Base-by-base conservation (phyloP, 805 yeast genomes). In the Scheffersomyces amazonensis region DNA sequence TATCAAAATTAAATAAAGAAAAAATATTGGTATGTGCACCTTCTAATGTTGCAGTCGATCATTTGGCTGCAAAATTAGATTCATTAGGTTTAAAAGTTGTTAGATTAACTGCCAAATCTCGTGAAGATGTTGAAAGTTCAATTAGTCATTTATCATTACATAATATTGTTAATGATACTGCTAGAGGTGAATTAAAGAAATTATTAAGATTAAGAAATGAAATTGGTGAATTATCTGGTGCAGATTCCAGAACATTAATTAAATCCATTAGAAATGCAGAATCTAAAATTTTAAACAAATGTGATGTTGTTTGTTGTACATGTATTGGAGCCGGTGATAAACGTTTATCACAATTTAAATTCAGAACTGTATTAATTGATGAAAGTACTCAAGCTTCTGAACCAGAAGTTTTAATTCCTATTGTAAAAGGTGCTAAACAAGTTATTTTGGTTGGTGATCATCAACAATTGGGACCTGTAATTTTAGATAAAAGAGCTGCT, bases 331-430 rank as follows among this genome's bases (percentile, higher is more conserved):
- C 97, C 2, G 95, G 90, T 38, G 96, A 87, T 60, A 61, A 50
- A 37, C 69, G 95, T 46, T 64, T 91, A 30, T 58, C 62, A 5
- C 52, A 56, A 9, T 57, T 79, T 42, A 67, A 71, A 32, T 90
- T 90, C 62, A 72, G 87, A 49, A 77, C 91, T 0, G 96, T 88
- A 2, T 69, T 90, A 43, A 85, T 90, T 42, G 98, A 90, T 62
- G 98, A 90, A 65, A 81, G 88, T 53, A 88, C 97, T 0, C 97
- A 91, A 64, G 91, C 96, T 2, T 77, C 91, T 0, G 98, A 90
- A 59, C 96, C 96, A 1, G 96, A 89, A 59, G 80, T 86, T 52
- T 71, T 90, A 52, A 87, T 90, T 47, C 96, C 98, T 10, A 77
- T 90, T 27, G 88, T 84, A 2, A 84, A 82, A 48, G 96, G 96